A percentile compares a stretch with the other conserved stretches of the same genome.
Conservation (phyloP, 2,329 filamentous ascomycete genomes). For the Colletotrichum nymphaeae region DNA sequence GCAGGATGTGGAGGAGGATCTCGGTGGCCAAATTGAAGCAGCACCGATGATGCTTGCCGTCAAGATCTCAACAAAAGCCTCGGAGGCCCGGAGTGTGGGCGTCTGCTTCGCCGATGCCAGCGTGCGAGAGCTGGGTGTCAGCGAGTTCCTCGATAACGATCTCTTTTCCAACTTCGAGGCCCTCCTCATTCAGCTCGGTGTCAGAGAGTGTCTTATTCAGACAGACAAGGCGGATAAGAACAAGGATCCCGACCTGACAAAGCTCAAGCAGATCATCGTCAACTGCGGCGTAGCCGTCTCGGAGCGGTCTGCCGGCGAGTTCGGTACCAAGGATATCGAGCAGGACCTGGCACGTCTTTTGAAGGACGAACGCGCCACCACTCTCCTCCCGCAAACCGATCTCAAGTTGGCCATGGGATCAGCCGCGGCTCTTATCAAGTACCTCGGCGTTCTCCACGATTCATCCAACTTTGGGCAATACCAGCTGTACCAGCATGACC, state of each 20-base stretch:
- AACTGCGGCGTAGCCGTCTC: conserved; percentile 92
- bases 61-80: conserved; percentile 89
- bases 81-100: conserved; percentile 86
- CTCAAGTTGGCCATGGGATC: conserved; percentile 96
- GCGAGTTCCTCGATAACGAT: conserved; percentile 99
- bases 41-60: conserved; percentile 96
- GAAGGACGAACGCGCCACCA: conserved; percentile 84
- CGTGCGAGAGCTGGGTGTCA: conserved; percentile 93
- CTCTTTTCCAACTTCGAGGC: conserved; percentile 98
- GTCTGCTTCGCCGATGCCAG: conserved; percentile 99
- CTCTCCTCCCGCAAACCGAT: conserved; percentile 87
- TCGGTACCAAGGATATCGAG: conserved; percentile 91
- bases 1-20: conserved; percentile 95
- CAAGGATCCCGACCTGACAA: conserved; percentile 88
- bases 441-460: conserved; percentile 90
- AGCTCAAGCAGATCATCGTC: conserved; percentile 89
- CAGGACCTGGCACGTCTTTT: conserved; percentile 90
- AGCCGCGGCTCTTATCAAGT: conserved; percentile 93
- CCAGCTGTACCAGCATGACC: conserved; percentile 95
- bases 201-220: conserved; percentile 92
- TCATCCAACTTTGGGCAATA: conserved; percentile 97
- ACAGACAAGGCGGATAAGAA: conserved; percentile 82
- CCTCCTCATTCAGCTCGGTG: conserved; percentile 93
- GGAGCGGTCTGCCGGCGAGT: conserved; percentile 81
- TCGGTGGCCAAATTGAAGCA: conserved; percentile 86